Evolutionary conservation across 2,329 filamentous ascomycete species (phyloP), one percentile per base, ranked within the genome.

Genomic region (Colletotrichum gigasporum): DNA sequence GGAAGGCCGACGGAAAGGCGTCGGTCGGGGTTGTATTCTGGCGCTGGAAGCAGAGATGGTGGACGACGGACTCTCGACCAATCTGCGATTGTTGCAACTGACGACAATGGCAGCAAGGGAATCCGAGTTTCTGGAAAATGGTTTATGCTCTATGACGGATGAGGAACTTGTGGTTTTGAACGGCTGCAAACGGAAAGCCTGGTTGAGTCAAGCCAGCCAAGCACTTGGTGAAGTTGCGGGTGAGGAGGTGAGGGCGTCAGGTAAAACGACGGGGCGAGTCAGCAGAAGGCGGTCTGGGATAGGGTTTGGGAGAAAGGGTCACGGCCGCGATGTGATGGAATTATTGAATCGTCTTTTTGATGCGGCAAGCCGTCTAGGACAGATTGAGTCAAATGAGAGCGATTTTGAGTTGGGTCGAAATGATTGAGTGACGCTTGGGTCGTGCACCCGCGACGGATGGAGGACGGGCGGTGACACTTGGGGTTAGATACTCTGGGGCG

Each of bases 181-280:
- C 34, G 44, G 45, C 63, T 65, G 63, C 63, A 65, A 65, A 56
- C 63, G 63, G 63, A 63, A 18, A n/a, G 18, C 32, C 35, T 26
- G 39, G 24, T 35, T 51, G 44, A 51, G 63, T 57, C 63, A 45
- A 48, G 44, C 12, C 24, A 24, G 50, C 50, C 58, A 56, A 54
- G 61, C 34, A 35, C 24, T 63, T 41, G 12, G 35, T 30, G 30
- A 45, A 24, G 42, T 52, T 57, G 58, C 48, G 45, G 42, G 28
- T 57, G 51, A 63, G 35, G 44, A 50, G 58, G 35, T 63, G 58
- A 65, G 30, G 58, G 58, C 58, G 63, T 65, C 63, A 65, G 57
- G 47, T 63, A 57, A 63, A 63, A 45, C 45, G 51, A 63, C 42
- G 34, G 50, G 58, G 51, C 58, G 63, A 65, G 63, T 65, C 63